These are phyloP conservation scores for Fusarium miscanthi DNA, from an alignment of 2,329 filamentous ascomycete genomes.

Conservation along the genomic window DNA sequence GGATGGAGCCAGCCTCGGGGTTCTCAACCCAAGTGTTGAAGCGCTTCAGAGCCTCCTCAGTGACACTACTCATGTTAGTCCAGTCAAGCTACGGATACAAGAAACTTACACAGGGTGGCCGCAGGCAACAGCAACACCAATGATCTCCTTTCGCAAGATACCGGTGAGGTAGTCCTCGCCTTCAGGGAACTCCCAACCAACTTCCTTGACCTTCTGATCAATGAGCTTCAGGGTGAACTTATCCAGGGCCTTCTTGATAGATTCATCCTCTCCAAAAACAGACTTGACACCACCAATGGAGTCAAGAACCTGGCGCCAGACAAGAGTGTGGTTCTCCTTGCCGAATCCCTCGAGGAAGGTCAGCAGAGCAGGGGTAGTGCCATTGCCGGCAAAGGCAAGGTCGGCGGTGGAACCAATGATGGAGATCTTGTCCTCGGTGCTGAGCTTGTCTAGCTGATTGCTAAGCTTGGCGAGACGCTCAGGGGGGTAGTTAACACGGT, in stretches of 20 bases:
- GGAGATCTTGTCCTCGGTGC: constrained; percentile 90
- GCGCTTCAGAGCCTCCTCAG: constrained; percentile 78
- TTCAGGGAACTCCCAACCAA: constrained; percentile 87
- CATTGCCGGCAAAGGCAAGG: constrained; percentile 87
- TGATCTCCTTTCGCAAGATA: constrained; percentile 84
- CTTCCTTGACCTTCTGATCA: constrained; percentile 76
- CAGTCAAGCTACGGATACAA: not conserved
- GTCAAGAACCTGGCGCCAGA: constrained; percentile 87
- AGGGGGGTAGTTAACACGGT: constrained; percentile 93
- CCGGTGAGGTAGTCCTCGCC: constrained; percentile 84
- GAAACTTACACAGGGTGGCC: constrained; percentile 76
- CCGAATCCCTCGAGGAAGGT: constrained; percentile 87
- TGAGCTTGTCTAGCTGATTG: constrained; percentile 78
- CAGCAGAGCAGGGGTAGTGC: constrained; percentile 82
- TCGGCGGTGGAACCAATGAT: constrained; percentile 91
- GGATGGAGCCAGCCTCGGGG: constrained; percentile 73
- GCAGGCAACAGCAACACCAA: constrained; percentile 78
- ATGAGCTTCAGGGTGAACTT: constrained; percentile 84
- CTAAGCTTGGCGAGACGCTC: constrained; percentile 83
- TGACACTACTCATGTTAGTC: constrained; percentile 61
- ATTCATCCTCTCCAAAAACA: constrained; percentile 83
- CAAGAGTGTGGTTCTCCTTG: constrained; percentile 83
- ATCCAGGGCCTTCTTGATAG: constrained; percentile 77
- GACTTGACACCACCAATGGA: constrained; percentile 81
- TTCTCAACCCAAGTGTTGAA: constrained; percentile 85